Conservation (phyloP, 192 early-diverging fungal species). For the Thamnidium elegans region DNA sequence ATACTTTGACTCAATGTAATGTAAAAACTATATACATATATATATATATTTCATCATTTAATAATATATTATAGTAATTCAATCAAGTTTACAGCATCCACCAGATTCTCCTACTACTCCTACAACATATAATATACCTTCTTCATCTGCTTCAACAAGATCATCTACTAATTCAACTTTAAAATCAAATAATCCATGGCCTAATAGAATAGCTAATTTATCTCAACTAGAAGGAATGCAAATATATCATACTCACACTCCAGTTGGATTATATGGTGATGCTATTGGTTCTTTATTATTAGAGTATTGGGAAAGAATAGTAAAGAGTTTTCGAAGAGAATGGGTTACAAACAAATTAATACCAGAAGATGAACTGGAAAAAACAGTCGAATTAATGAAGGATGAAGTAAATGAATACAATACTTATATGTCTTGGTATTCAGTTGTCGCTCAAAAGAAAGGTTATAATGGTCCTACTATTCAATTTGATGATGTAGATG, state of each 20-base stretch:
- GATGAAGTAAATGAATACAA: slow-evolving; percentile 17
- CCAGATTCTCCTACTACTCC: no score
- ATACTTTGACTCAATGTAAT: slow-evolving; percentile 15
- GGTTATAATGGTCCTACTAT: slow-evolving; percentile 25
- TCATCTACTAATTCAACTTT: not conserved
- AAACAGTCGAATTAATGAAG: not conserved
- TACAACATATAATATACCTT: not conserved
- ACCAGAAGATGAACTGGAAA: slow-evolving; percentile 17
- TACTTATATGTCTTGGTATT: slow-evolving; percentile 30
- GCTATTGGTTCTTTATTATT: slow-evolving; percentile 18
- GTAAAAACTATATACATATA: not conserved
- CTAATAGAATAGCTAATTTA: slow-evolving; percentile 20
- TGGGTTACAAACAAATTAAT: slow-evolving; percentile 17
- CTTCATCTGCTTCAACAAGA: not conserved
- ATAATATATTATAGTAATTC: not conserved
- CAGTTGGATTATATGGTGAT: slow-evolving; percentile 18
- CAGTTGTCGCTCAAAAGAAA: slow-evolving; percentile 25
- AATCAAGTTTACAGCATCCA: no score
- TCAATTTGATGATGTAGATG: slow-evolving; percentile 29
- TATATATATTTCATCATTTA: not conserved
- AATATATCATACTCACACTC: slow-evolving; percentile 24
- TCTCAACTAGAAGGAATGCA: slow-evolving; percentile 16
- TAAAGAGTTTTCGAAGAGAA: slow-evolving; percentile 1
- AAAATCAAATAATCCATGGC: slow-evolving; percentile 18
- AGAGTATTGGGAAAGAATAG: slow-evolving; percentile 22